Evolutionary conservation across 306 rosid species (phyloP), one percentile per base, ranked within the genome.

Genomic region (Castanea crenata): DNA sequence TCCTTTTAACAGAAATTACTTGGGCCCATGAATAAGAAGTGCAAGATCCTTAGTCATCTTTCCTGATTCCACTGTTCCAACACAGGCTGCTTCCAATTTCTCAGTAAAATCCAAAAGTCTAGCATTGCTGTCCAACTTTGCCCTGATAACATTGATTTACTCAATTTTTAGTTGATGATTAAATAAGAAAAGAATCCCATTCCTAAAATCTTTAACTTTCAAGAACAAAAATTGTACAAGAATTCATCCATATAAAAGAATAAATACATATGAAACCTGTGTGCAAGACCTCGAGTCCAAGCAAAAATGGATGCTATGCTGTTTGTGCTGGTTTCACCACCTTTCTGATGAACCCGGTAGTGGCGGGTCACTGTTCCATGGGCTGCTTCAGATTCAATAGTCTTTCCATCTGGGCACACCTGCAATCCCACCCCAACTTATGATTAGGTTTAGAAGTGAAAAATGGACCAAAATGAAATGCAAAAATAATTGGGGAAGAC

Each of bases 21-120:
- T 90, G 49, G 98, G 80, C 76, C 99, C 99, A 79, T 95, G 96
- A 84, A 85, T 64, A 81, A 95, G 88, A 74, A 95, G 92, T 51
- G 99, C 99, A 87, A 95, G 94, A 87, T 95, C 99, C 99, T 95
- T 95, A 76, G 99, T 95, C 99, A 95, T 95, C 89, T 93, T 95
- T 74, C 99, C 99, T 44, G 94, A 83, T 87, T 95, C 99, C 61
- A 95, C 99, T 5, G 76, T 65, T 72, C 88, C 90, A 71, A 95
- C 73, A 87, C 98, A 95, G 80, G 99, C 96, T 63, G 82, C 86
- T 86, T 95, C 99, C 76, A 95, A 88, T 56, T 95, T 93, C 81
- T 85, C 83, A 29, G 98, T 90, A 91, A 95, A 95, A 0, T 85
- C 90, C 82, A 88, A 77, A 55, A 95, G 96, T 69, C 78, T 79